A percentile compares a stretch with the other conserved stretches of the same genome.
Evolutionary conservation across 768 basidiomycete genomes (phyloP).

Genomic region (Cytidiella melzeri): DNA sequence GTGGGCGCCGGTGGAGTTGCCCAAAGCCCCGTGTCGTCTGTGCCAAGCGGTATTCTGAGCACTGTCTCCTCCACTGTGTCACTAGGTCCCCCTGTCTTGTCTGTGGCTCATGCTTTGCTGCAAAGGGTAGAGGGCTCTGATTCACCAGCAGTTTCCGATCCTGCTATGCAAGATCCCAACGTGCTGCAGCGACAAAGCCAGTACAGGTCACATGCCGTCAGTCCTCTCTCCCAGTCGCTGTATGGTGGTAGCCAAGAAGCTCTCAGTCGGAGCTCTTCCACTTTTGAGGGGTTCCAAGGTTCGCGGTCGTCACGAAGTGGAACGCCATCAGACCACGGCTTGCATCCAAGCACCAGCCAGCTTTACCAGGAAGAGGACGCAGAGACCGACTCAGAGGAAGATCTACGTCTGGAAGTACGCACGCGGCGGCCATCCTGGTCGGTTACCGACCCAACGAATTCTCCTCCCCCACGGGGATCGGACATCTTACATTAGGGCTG

Average conservation of each 20-base stretch:
- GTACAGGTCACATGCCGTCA: constrained; percentile 29
- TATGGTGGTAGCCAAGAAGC: constrained; percentile 11
- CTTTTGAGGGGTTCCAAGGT: constrained; percentile 18
- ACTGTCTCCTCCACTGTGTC: constrained; percentile 23
- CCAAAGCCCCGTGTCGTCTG: constrained; percentile 21
- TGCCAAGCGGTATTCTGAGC: constrained; percentile 21
- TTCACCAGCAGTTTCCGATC: constrained; percentile 19
- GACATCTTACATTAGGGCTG: constrained; percentile 6
- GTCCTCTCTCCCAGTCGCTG: constrained; percentile 30
- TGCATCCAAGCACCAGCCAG: constrained; percentile 27
- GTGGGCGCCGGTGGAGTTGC: constrained; percentile 44
- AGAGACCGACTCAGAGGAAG: constrained; percentile 29
- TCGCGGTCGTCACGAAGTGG: constrained; percentile 25
- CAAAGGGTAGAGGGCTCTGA: constrained; percentile 25
- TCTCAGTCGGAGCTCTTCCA: constrained; percentile 18
- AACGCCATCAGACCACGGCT: constrained; percentile 20
- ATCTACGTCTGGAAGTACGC: constrained; percentile 21
- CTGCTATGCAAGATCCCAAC: constrained; percentile 13
- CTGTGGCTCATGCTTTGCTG: constrained; percentile 25
- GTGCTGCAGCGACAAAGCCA: constrained; percentile 14
- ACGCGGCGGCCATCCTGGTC: constrained; percentile 20
- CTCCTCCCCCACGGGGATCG: constrained; percentile 9
- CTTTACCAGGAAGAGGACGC: constrained; percentile 31
- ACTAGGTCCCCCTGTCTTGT: constrained; percentile 15
- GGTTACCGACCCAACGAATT: background rate